phyloP scores from a whole-genome alignment of 2,329 filamentous ascomycete species.

The Huntiella abstrusa region DNA sequence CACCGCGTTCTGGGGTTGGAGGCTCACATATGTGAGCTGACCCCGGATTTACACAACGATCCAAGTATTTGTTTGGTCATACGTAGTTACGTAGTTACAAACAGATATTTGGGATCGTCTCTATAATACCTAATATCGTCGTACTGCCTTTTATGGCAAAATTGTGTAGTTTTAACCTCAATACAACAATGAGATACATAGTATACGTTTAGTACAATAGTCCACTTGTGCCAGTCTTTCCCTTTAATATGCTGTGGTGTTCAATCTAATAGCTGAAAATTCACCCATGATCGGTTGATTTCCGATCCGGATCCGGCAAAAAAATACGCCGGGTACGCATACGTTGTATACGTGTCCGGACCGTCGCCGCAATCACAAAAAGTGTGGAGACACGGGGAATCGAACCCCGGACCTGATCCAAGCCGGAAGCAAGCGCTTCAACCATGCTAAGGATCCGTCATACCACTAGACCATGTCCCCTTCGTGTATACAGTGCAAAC shows the following conservation, averaged over 20 bases:
- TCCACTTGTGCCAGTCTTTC: not conserved
- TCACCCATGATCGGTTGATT: not conserved
- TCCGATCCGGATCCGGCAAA: not conserved
- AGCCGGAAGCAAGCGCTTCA: not conserved
- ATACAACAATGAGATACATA: not conserved
- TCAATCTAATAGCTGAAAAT: not conserved
- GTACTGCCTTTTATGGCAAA: too few relatives aligned
- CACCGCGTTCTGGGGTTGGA: too few relatives aligned
- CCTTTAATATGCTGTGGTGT: not conserved
- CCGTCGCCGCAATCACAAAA: not conserved
- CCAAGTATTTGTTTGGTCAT: too few relatives aligned
- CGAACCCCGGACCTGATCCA: slow-evolving; percentile 12
- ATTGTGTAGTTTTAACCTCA: too few relatives aligned
- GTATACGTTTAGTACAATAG: not conserved
- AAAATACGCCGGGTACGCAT: not conserved
- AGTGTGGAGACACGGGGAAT: slow-evolving; percentile 11
- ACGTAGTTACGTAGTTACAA: too few relatives aligned
- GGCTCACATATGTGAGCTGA: too few relatives aligned
- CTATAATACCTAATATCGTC: too few relatives aligned
- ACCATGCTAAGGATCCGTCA: slow-evolving; percentile 5
- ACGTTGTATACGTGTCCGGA: not conserved
- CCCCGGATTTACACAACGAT: too few relatives aligned
- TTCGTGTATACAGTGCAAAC: too few relatives aligned
- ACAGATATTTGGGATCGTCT: too few relatives aligned
- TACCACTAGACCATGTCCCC: slow-evolving; percentile 4